A percentile compares a stretch with the other conserved stretches of the same genome.
Evolutionary conservation across 1,284 basidiomycete genomes (phyloP).

Genomic region (Trichosporon sp.): DNA sequence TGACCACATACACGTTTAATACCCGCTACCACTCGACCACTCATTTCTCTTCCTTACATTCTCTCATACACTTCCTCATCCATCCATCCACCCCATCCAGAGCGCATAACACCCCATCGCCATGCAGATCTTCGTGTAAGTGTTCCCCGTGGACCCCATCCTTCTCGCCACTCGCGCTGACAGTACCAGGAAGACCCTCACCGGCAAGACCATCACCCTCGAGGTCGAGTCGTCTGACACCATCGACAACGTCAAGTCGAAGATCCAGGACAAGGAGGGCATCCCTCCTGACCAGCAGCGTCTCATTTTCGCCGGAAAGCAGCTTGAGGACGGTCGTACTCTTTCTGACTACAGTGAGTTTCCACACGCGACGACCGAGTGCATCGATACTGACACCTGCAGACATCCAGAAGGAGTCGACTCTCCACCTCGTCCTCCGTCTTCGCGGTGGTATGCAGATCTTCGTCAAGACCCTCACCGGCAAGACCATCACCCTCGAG

Average conservation of each 20-base stretch:
- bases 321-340: constrained; percentile 93
- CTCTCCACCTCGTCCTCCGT: constrained; percentile 94
- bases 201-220: constrained; percentile 58
- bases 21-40: not conserved
- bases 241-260: constrained; percentile 60
- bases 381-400: not conserved
- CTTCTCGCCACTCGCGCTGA: not conserved
- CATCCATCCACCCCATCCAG: not conserved
- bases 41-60: not conserved
- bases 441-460: constrained; percentile 83
- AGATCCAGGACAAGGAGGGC: constrained; percentile 60
- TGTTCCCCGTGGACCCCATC: constrained; percentile 16
- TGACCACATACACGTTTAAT: not conserved
- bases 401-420: constrained; percentile 97
- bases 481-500: constrained; percentile 93
- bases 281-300: constrained; percentile 92
- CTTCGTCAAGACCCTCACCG: constrained; percentile 63
- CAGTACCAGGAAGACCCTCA: constrained; percentile 52
- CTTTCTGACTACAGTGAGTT: constrained; percentile 75
- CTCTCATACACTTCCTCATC: not conserved
- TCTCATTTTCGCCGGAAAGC: constrained; percentile 90
- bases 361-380: not conserved
- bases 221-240: constrained; percentile 59
- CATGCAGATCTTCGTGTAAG: constrained; percentile 19
- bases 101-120: not conserved